These are phyloP conservation scores for Alternaria arborescens DNA, from an alignment of 2,329 filamentous ascomycete species.

Conservation along the genomic window DNA sequence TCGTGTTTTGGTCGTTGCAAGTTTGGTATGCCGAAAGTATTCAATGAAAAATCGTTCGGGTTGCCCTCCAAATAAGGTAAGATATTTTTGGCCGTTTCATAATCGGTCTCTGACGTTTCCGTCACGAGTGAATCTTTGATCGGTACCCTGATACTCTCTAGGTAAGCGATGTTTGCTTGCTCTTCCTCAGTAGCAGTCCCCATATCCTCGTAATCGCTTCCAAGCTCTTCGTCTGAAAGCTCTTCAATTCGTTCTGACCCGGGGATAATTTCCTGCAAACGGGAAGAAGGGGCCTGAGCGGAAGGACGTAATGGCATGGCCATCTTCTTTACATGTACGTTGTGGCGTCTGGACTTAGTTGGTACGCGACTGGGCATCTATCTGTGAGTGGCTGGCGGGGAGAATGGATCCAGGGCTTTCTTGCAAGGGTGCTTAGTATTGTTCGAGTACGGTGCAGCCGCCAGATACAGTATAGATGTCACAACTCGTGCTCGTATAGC, in stretches of 20 bases:
- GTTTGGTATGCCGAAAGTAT: slow-evolving; percentile 75
- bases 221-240: slow-evolving; percentile 43
- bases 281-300: slow-evolving; percentile 31
- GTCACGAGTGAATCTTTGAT: slow-evolving; percentile 74
- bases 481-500: slow-evolving; percentile 4
- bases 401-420: slow-evolving; percentile 31
- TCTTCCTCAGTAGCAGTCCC: slow-evolving; percentile 39
- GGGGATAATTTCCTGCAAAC: slow-evolving; percentile 40
- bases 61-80: slow-evolving; percentile 71
- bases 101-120: slow-evolving; percentile 72
- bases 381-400: slow-evolving; percentile 29
- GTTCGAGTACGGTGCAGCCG: slow-evolving; percentile 27
- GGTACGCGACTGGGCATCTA: slow-evolving; percentile 24
- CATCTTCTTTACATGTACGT: slow-evolving; percentile 34
- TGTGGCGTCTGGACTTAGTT: slow-evolving; percentile 2
- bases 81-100: slow-evolving; percentile 72
- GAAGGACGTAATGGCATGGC: slow-evolving; percentile 31
- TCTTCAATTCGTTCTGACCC: slow-evolving; percentile 44
- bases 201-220: slow-evolving; percentile 50
- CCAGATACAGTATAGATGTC: slow-evolving; percentile 18
- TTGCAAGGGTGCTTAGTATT: slow-evolving; percentile 37
- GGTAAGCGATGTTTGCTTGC: slow-evolving; percentile 39
- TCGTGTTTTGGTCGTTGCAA: slow-evolving; percentile 72
- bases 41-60: slow-evolving; percentile 64
- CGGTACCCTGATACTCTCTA: slow-evolving; percentile 54